A percentile compares a stretch with the other conserved stretches of the same genome.
Conservation (phyloP, 129 eudicot species). For the Ambrosia artemisiifolia region DNA sequence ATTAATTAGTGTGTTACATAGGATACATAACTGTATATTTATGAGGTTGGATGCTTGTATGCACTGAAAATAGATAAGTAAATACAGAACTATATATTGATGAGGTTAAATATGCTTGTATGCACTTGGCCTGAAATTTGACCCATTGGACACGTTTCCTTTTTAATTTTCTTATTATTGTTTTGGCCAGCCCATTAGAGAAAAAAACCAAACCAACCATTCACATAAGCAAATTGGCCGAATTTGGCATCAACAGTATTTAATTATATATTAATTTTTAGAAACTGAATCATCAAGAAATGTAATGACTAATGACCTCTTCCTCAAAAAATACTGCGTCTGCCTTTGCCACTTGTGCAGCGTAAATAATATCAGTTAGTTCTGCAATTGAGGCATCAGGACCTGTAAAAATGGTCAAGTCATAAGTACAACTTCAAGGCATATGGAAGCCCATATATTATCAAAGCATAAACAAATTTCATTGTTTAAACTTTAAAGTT, state of each 20-base stretch:
- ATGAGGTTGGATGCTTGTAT: not conserved
- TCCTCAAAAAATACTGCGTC: slow-evolving; percentile 37
- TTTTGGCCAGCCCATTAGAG: not conserved
- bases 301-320: slow-evolving; percentile 39
- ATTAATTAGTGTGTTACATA: not conserved
- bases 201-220: not conserved
- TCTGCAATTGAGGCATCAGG: slow-evolving; percentile 52
- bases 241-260: not conserved
- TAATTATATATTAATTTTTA: not conserved
- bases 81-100: not conserved
- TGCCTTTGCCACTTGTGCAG: slow-evolving; percentile 72
- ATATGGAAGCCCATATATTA: too few relatives aligned
- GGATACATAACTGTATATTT: not conserved
- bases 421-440: too few relatives aligned
- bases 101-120: not conserved
- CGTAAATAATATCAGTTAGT: slow-evolving; percentile 57
- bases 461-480: too few relatives aligned
- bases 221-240: not conserved
- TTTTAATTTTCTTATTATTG: not conserved
- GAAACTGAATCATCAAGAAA: not conserved
- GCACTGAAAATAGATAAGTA: too few relatives aligned
- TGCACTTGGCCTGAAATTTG: not conserved
- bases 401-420: slow-evolving; percentile 31
- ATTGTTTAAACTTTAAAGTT: too few relatives aligned
- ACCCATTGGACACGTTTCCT: not conserved